Base-by-base conservation (phyloP, 495 filamentous ascomycete species). In the Aspergillus ellipticus region DNA sequence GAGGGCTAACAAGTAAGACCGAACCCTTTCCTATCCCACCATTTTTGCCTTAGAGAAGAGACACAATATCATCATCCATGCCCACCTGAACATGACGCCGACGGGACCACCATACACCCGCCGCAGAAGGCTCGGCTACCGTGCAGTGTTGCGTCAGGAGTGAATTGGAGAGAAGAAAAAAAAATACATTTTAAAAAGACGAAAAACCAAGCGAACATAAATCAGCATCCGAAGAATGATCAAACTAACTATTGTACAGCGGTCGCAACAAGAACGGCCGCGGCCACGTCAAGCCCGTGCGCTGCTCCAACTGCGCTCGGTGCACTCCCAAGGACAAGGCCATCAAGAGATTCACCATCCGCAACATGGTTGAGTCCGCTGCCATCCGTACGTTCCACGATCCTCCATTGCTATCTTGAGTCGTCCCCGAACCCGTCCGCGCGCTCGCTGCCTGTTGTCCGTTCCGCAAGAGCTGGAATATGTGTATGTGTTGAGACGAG, bases 311-410 rank as follows among this genome's bases (percentile, higher is more conserved):
- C 89, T 99, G 94, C 88, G 95, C 92, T 73, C 86, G 94, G 84
- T 99, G 94, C 88, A 94, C 89, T 39, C 94, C 94, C 72, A 99
- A 99, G 87, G 94, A 99, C 74, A 99, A 99, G 87, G 95, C 94
- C 66, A 97, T 99, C 84, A 99, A 99, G 92, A 85, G 94, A 79
- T 99, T 99, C 85, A 99, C 94, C 76, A 97, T 99, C 86, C 87
- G 94, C 76, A 98, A 98, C 86, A 98, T 98, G 95, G 94, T 99
- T 63, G 94, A 99, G 82, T 96, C 91, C 59, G 94, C 94, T 64
- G 94, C 94, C 73, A 97, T 99, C 77, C 94, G 95, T 98, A 92
- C 76, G 92, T 92, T 68, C 54, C 53, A 61, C 50, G 59, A 51
- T 54, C 9, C 50, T 52, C 57, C 55, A 55, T 54, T 54, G 43